Percentiles rank a stretch among this genome's conserved stretches.
phyloP scores from a whole-genome alignment of 495 filamentous ascomycete genomes.

The Chaetomium tenue region DNA sequence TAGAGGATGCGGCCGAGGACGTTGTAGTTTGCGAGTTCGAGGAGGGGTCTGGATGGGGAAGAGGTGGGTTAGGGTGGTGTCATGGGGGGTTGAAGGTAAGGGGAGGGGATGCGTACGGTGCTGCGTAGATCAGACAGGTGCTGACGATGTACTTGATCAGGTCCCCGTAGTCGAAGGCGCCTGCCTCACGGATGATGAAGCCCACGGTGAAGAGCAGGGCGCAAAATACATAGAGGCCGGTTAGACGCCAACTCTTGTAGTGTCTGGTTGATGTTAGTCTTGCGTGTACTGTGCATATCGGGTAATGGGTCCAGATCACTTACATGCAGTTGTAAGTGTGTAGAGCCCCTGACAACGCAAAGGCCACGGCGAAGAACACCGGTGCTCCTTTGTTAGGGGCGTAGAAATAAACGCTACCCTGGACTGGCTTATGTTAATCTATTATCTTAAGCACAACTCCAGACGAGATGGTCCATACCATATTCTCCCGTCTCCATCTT shows the following conservation, averaged over 20 bases:
- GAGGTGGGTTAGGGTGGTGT: slow-evolving; percentile 3
- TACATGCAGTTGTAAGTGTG: slow-evolving; percentile 67
- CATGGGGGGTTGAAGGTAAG: not conserved
- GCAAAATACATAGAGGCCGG: slow-evolving; percentile 41
- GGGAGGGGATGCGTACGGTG: slow-evolving; percentile 50
- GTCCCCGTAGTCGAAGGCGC: slow-evolving; percentile 58
- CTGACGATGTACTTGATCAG: slow-evolving; percentile 59
- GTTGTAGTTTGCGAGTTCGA: slow-evolving; percentile 72
- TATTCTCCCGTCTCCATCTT: slow-evolving; percentile 42
- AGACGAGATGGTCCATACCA: slow-evolving; percentile 24
- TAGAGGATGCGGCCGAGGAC: slow-evolving; percentile 73
- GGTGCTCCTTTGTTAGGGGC: slow-evolving; percentile 72
- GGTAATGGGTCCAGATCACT: slow-evolving; percentile 20
- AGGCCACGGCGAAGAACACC: slow-evolving; percentile 65
- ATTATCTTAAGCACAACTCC: not conserved
- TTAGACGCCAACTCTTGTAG: slow-evolving; percentile 51
- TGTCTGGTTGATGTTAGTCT: slow-evolving; percentile 37
- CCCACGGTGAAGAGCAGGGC: slow-evolving; percentile 53
- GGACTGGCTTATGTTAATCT: slow-evolving; percentile 31
- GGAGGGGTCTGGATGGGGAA: slow-evolving; percentile 55
- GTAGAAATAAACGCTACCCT: slow-evolving; percentile 64
- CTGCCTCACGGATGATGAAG: slow-evolving; percentile 57
- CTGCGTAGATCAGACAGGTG: slow-evolving; percentile 59
- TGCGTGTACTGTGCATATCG: not conserved
- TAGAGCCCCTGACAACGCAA: slow-evolving; percentile 54